Evolutionary conservation across 2,329 filamentous ascomycete species (phyloP), one percentile per base, ranked within the genome.

Genomic region (Diaporthe citrichinensis): DNA sequence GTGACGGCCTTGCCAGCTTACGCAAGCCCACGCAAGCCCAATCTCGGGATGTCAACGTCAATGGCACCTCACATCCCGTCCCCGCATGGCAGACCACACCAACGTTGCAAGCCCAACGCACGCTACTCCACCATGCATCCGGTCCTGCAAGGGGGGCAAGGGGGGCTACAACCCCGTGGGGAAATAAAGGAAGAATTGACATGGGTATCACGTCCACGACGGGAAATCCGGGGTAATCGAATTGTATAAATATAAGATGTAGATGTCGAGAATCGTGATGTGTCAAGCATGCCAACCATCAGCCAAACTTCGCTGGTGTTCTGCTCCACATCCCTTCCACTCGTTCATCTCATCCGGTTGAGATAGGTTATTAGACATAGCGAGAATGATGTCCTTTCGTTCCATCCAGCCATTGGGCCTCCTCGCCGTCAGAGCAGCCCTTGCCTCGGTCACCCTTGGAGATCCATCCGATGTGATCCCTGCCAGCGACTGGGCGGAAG

Each of bases 381-480:
- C 41, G 41, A 65, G 25, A 31, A 65, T 49, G 25, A 46, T 46
- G 61, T n/a, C 25, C 7, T 10, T 65, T n/a, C 61, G 61, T 65
- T 46, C n/a, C 4, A 17, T 65, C 15, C 41, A 34, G 59, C 41
- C 20, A 4, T 3, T 65, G 25, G 41, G 41, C 41, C 41, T 65
- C 61, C 44, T 65, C 41, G 61, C 61, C 28, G 20, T 28, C 25
- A 46, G 61, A 61, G 69, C 25, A 34, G 61, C 44, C 9, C 4
- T 65, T 44, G 61, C 61, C 39, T 65, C 61, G 25, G 34, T 75
- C 28, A 59, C 69, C 25, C 9, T 74, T n/a, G 62, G 25, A 23
- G 78, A 79, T 51, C 78, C 78, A 4, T 74, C 71, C 31, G 77
- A 79, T 69, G 57, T 72, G 28, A 78, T 80, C 46, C 49, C 69